These are phyloP conservation scores for Fusarium virguliforme DNA, from an alignment of 2,329 filamentous ascomycete genomes.

Conservation along the genomic window DNA sequence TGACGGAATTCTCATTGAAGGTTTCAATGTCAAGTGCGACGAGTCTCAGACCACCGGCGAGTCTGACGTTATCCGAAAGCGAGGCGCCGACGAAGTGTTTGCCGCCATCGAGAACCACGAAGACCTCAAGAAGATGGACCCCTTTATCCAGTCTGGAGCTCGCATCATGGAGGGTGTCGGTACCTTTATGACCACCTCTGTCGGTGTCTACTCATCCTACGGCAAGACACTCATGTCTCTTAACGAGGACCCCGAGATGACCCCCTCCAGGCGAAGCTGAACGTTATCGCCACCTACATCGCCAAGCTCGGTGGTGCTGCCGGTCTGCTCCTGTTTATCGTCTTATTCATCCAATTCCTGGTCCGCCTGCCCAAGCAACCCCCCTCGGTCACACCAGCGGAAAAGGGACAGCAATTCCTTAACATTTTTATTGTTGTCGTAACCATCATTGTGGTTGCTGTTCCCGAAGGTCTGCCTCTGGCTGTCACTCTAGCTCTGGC, in stretches of 20 bases:
- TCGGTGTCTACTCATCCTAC: conserved; percentile 81
- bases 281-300: conserved; percentile 82
- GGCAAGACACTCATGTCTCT: conserved; percentile 83
- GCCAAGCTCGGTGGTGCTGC: conserved; percentile 84
- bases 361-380: conserved; percentile 72
- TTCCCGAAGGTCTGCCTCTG: conserved; percentile 83
- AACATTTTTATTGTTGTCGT: conserved; percentile 85
- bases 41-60: conserved; percentile 86
- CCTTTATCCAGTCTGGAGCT: conserved; percentile 88
- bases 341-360: conserved; percentile 89
- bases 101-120: conserved; percentile 78
- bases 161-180: conserved; percentile 85
- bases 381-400: conserved; percentile 70
- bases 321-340: conserved; percentile 84
- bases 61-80: conserved; percentile 82
- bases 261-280: conserved; percentile 83
- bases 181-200: conserved; percentile 81
- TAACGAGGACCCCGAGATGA: conserved; percentile 82
- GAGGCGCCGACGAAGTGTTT: conserved; percentile 77
- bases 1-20: conserved; percentile 80
- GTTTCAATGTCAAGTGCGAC: conserved; percentile 82
- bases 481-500: conserved; percentile 84
- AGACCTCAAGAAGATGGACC: conserved; percentile 80
- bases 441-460: conserved; percentile 85
- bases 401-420: conserved; percentile 85